Evolutionary conservation across 176 grass and related monocot species (phyloP).

Genomic region (Puya raimondii): DNA sequence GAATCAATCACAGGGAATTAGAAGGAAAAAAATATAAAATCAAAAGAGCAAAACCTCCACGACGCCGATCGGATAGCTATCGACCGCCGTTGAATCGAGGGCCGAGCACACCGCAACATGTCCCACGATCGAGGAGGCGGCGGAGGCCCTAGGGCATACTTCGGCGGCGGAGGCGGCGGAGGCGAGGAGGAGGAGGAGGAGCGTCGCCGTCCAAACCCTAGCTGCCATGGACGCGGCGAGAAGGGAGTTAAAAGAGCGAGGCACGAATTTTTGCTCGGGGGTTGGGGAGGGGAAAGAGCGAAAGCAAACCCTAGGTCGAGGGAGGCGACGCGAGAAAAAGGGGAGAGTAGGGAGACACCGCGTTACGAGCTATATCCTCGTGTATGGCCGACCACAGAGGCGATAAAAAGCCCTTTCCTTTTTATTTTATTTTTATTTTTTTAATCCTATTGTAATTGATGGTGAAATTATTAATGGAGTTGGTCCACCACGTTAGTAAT

Average conservation of each 20-base stretch:
- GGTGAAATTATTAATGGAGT: not conserved
- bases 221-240: not conserved
- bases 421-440: not conserved
- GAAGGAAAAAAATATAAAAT: not conserved
- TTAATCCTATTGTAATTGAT: not conserved
- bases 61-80: not conserved
- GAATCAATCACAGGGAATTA: not conserved
- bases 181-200: not conserved
- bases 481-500: not conserved
- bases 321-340: not conserved
- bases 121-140: not conserved
- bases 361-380: not conserved
- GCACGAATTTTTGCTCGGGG: not conserved
- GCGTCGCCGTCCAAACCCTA: not conserved
- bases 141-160: not conserved
- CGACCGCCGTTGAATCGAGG: not conserved
- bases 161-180: not conserved
- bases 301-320: conserved; percentile 1
- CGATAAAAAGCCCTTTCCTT: not conserved
- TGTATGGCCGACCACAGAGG: not conserved
- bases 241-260: not conserved
- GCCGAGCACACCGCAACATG: not conserved
- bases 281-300: not conserved
- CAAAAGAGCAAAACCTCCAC: not conserved
- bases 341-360: not conserved